Base-by-base conservation (phyloP, 2,329 filamentous ascomycete genomes). In the Fusarium domesticum region DNA sequence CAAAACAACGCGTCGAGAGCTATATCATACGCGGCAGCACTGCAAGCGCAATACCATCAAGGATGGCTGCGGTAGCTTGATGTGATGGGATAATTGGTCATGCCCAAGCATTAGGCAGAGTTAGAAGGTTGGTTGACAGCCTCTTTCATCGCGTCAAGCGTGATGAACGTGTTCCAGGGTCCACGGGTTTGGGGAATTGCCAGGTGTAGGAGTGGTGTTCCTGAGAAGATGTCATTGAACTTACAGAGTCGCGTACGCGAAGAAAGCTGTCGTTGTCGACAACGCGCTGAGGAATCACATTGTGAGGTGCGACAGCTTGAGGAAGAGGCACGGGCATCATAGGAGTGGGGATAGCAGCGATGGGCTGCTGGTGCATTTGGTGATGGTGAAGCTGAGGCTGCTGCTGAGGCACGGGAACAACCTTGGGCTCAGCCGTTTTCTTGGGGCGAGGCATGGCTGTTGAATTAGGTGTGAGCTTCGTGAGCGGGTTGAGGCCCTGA, bases 201-300 rank as follows among this genome's bases (percentile, higher is more conserved):
- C n/a, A n/a, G n/a, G n/a, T n/a, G n/a, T n/a, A n/a, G n/a, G n/a
- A n/a, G n/a, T n/a, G n/a, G n/a, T n/a, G n/a, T n/a, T n/a, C n/a
- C n/a, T n/a, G n/a, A n/a, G n/a, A n/a, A 51, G 35, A 35, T 8
- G 25, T 23, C 28, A 20, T 16, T 11, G 33, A 39, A 72, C 87
- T 78, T 83, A 95, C 89, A 65, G 82, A 84, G 65, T 95, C 89
- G 61, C 89, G 81, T 37, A 90, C 89, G 63, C 84, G 78, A 48
- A 88, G 78, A 65, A 92, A 92, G 66, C 88, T 85, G 46, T 89
- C 84, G 45, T 86, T 76, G 50, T 89, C 81, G 53, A 87, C 80
- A 33, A 73, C 61, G 45, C 65, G 66, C 48, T 65, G 60, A 39
- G 60, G 56, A 39, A 55, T 45, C 20, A 49, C 43, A 30, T 47